A percentile compares a stretch with the other conserved stretches of the same genome.
These are phyloP conservation scores for Pythium aquatile DNA, from an alignment of 352 stramenopile species.

Conservation along the genomic window DNA sequence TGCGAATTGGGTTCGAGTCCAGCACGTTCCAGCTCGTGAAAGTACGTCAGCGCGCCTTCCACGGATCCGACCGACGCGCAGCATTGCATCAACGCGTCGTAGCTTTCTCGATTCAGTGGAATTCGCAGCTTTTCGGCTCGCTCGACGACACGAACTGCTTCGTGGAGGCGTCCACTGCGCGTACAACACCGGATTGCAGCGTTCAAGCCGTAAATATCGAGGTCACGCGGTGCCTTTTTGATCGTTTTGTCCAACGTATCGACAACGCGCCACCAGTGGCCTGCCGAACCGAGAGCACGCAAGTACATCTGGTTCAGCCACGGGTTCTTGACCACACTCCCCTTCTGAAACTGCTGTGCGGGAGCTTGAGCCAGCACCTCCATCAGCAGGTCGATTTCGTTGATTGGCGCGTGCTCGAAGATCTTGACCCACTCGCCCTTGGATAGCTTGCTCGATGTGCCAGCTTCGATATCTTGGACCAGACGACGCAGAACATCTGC, in stretches of 20 bases:
- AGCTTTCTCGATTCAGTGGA: constrained; percentile 17
- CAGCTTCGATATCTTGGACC: neutral
- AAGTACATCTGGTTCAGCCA: constrained; percentile 20
- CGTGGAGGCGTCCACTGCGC: constrained; percentile 12
- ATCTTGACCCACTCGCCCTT: constrained; percentile 23
- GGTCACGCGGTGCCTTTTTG: neutral
- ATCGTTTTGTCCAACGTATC: constrained; percentile 14
- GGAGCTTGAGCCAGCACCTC: constrained; percentile 1
- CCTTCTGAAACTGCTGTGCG: neutral
- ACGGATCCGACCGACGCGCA: constrained; percentile 10
- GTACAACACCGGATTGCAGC: constrained; percentile 20
- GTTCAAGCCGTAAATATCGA: constrained; percentile 23
- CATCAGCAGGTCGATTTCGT: constrained; percentile 29
- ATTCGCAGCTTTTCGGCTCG: constrained; percentile 11
- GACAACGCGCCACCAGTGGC: constrained; percentile 19
- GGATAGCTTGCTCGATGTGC: neutral
- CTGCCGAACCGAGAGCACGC: constrained; percentile 9
- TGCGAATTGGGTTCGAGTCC: constrained; percentile 10
- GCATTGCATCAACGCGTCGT: constrained; percentile 22
- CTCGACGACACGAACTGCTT: constrained; percentile 20
- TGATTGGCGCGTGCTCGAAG: constrained; percentile 24
- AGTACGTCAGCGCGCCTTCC: constrained; percentile 18
- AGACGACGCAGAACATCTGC: neutral
- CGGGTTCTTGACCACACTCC: neutral
- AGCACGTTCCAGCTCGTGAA: constrained; percentile 17